phyloP scores from a whole-genome alignment of 2,329 filamentous ascomycete genomes.

The Proliferodiscus dingleyae region DNA sequence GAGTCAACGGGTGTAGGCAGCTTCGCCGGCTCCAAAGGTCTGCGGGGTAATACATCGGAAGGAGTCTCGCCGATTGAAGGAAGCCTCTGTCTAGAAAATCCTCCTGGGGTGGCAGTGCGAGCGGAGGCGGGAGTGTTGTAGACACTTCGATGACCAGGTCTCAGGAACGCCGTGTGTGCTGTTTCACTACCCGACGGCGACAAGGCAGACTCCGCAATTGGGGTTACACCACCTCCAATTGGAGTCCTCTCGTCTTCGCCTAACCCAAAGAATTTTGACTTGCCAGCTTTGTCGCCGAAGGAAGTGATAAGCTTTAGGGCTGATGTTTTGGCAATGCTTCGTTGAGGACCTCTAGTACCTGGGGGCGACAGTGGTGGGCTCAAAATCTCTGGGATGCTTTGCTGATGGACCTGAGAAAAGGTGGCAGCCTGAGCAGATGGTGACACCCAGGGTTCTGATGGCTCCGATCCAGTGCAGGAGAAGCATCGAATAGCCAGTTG shows the following conservation, averaged over 20 bases:
- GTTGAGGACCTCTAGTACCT: conserved; percentile 52
- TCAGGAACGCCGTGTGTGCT: conserved; percentile 59
- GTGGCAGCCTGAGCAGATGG: conserved; percentile 66
- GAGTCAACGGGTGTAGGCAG: conserved; percentile 40
- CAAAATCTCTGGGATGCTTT: conserved; percentile 55
- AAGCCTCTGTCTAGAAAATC: conserved; percentile 59
- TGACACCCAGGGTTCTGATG: conserved; percentile 81
- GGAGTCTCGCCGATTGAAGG: conserved; percentile 73
- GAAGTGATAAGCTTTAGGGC: conserved; percentile 88
- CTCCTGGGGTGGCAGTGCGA: conserved; percentile 55
- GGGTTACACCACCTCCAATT: conserved; percentile 75
- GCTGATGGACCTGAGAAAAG: conserved; percentile 52
- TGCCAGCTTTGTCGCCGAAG: conserved; percentile 61
- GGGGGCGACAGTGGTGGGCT: conserved; percentile 74
- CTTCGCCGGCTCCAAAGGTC: conserved; percentile 37
- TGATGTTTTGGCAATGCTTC: conserved; percentile 70
- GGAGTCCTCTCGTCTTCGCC: conserved; percentile 63
- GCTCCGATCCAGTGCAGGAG: conserved; percentile 82
- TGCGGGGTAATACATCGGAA: conserved; percentile 41
- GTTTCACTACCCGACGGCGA: conserved; percentile 65
- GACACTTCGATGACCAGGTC: conserved; percentile 62
- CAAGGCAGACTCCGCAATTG: conserved; percentile 74
- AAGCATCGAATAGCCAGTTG: conserved; percentile 90
- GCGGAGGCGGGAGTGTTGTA: conserved; percentile 67
- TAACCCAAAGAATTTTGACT: conserved; percentile 59